Conservation (phyloP, 495 filamentous ascomycete genomes). For the Bathelium albidoporum region DNA sequence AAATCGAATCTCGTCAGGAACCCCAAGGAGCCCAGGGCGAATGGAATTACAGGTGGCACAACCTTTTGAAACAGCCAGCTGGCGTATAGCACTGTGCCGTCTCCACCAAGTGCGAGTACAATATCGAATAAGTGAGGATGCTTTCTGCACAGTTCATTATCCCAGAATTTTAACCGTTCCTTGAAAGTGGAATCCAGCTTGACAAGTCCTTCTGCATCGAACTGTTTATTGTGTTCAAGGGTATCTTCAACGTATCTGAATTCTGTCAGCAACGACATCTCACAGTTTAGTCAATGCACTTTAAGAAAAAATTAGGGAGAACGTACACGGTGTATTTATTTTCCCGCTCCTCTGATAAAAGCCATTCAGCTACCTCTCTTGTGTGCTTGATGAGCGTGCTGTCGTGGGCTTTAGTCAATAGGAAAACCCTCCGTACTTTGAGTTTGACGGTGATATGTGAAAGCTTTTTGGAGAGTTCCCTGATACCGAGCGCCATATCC, state of each 20-base stretch:
- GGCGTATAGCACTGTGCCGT: slow-evolving; percentile 91
- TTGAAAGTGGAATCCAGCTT: slow-evolving; percentile 43
- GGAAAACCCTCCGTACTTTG: slow-evolving; percentile 69
- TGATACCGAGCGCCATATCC: slow-evolving; percentile 92
- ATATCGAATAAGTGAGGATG: slow-evolving; percentile 88
- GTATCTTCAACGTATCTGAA: slow-evolving; percentile 60
- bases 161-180: slow-evolving; percentile 70
- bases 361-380: slow-evolving; percentile 67
- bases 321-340: slow-evolving; percentile 59
- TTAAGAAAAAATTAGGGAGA: neutral
- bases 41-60: slow-evolving; percentile 86
- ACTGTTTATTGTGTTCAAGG: slow-evolving; percentile 56
- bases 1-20: slow-evolving; percentile 97
- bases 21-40: slow-evolving; percentile 81
- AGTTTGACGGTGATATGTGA: slow-evolving; percentile 69
- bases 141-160: slow-evolving; percentile 59
- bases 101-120: slow-evolving; percentile 86
- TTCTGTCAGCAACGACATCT: neutral
- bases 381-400: slow-evolving; percentile 69
- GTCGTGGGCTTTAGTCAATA: slow-evolving; percentile 85
- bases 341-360: slow-evolving; percentile 66
- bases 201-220: slow-evolving; percentile 56
- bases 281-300: neutral
- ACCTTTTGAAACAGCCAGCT: slow-evolving; percentile 97
- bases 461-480: slow-evolving; percentile 78